These are phyloP conservation scores for Corymbia maculata DNA, from an alignment of 345 rosid species.

Conservation along the genomic window DNA sequence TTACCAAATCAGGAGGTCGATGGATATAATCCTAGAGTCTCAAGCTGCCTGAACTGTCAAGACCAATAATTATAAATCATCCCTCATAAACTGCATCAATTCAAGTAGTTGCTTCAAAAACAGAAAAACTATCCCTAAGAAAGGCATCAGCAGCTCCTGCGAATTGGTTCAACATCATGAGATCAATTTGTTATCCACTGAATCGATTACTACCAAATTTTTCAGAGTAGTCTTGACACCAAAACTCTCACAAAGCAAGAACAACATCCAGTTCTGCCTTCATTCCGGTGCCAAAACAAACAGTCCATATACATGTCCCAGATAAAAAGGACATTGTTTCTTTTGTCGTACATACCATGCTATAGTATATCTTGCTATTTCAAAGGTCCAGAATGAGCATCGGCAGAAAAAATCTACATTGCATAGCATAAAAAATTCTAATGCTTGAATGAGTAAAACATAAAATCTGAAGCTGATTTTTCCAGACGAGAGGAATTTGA, in stretches of 20 bases:
- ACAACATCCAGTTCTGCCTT: background rate
- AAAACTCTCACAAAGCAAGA: background rate
- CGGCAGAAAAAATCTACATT: background rate
- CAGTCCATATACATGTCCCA: background rate
- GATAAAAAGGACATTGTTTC: background rate
- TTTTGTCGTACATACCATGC: background rate
- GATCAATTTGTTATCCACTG: background rate
- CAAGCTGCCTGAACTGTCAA: background rate
- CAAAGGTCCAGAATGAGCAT: background rate
- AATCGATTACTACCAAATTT: background rate
- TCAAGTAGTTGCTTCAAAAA: no score
- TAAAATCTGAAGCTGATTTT: background rate
- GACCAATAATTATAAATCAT: background rate
- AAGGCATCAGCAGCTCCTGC: background rate
- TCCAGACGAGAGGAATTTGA: background rate
- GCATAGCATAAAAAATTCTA: no score
- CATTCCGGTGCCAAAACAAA: background rate
- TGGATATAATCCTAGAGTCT: rapidly evolving
- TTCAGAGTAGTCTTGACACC: background rate
- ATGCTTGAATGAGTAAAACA: background rate
- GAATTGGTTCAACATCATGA: background rate
- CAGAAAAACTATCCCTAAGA: background rate
- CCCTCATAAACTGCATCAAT: background rate
- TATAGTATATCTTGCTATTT: background rate
- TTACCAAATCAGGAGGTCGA: background rate